A percentile compares a stretch with the other conserved stretches of the same genome.
Conservation (phyloP, 495 filamentous ascomycete species). For the Lepraria neglecta region DNA sequence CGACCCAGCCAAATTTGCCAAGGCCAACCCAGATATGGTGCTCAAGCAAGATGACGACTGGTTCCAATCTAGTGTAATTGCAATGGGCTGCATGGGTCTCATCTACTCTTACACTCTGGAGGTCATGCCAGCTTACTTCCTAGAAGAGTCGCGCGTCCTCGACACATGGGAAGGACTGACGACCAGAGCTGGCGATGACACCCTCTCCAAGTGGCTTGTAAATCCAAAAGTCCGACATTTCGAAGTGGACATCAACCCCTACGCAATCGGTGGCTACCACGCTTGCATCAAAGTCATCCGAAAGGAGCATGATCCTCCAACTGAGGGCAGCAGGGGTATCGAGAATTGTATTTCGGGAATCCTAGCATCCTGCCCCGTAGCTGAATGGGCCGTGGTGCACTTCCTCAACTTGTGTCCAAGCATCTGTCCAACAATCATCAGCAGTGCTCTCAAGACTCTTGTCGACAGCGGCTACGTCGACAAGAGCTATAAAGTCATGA, state of each 20-base stretch:
- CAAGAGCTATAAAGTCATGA: not conserved
- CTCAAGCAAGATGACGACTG: not conserved
- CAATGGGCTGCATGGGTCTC: conserved; percentile 1
- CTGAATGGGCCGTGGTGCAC: not conserved
- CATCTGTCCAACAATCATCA: not conserved
- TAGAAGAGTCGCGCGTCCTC: not conserved
- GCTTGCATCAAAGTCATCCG: not conserved
- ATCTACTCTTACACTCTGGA: not conserved
- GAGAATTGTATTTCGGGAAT: not conserved
- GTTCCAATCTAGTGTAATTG: not conserved
- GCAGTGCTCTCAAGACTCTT: not conserved
- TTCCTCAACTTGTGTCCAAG: not conserved
- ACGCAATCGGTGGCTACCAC: not conserved
- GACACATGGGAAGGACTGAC: not conserved
- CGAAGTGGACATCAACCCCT: not conserved
- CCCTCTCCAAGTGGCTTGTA: not conserved
- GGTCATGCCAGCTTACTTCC: not conserved
- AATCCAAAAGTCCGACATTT: not conserved
- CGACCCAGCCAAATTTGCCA: not conserved
- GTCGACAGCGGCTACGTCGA: not conserved
- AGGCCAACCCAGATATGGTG: not conserved
- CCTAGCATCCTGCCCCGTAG: not conserved
- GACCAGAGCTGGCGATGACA: not conserved
- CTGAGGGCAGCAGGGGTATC: not conserved
- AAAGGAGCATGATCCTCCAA: too few relatives aligned